Evolutionary conservation across 495 filamentous ascomycete species (phyloP).

Genomic region (Tuber microsphaerosporum): DNA sequence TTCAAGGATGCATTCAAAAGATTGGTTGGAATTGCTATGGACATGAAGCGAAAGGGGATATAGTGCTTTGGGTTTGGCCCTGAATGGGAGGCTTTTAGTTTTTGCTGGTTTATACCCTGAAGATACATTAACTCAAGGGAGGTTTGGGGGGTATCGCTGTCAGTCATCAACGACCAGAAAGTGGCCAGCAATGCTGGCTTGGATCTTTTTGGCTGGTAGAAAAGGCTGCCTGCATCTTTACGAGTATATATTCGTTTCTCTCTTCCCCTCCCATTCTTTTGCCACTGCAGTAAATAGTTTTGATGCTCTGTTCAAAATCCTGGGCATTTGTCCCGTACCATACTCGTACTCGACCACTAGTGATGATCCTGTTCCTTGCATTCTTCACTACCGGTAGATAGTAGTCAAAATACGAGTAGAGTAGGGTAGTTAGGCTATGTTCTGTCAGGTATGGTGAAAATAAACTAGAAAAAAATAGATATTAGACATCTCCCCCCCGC

Average conservation of each 20-base stretch:
- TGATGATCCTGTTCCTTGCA: not conserved
- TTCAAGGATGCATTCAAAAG: conserved; percentile 61
- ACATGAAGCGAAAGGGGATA: conserved; percentile 68
- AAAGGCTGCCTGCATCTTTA: not conserved
- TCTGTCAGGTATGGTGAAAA: not conserved
- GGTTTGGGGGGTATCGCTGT: not conserved
- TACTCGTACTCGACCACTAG: not conserved
- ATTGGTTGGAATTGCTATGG: conserved; percentile 53
- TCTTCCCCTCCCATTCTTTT: not conserved
- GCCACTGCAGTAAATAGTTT: not conserved
- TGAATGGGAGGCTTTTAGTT: not conserved
- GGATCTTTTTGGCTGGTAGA: not conserved
- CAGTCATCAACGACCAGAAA: not conserved
- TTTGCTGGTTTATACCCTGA: not conserved
- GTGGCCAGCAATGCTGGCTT: not conserved
- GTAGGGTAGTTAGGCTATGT: not conserved
- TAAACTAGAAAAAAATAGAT: not conserved
- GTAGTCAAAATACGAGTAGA: not conserved
- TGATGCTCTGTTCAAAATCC: not conserved
- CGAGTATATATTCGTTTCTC: not conserved
- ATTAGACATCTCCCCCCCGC: not conserved
- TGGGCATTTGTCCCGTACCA: not conserved
- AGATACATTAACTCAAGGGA: not conserved
- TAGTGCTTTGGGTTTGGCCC: conserved; percentile 41
- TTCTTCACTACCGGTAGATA: not conserved